phyloP scores from a whole-genome alignment of 176 grass and related monocot genomes.

The Cymbopogon citratus region DNA sequence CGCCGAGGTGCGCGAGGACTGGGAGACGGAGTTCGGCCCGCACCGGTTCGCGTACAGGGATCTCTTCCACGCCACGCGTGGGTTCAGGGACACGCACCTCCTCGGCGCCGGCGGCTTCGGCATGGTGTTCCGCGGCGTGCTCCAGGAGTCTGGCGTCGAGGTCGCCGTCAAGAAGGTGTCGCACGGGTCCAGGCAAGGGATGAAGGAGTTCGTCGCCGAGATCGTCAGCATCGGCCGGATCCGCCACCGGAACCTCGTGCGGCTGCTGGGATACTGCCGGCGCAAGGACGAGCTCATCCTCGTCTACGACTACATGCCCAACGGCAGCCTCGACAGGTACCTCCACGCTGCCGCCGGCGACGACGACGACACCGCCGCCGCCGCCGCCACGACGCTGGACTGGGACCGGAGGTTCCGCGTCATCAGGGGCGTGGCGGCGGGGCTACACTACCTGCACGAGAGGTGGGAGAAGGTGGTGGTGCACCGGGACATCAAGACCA shows the following conservation, averaged over 20 bases:
- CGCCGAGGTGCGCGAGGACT: constrained; percentile 39
- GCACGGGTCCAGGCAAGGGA: constrained; percentile 40
- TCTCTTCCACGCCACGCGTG: not conserved
- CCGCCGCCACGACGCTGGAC: not conserved
- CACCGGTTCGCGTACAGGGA: constrained; percentile 30
- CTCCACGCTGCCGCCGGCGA: not conserved
- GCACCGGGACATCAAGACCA: constrained; percentile 56
- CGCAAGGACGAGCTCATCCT: constrained; percentile 1
- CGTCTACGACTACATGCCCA: constrained; percentile 22
- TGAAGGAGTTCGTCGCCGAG: constrained; percentile 26
- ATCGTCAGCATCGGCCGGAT: constrained; percentile 17
- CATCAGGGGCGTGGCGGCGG: constrained; percentile 36
- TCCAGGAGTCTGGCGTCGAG: constrained; percentile 17
- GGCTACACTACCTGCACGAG: constrained; percentile 51
- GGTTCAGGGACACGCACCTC: constrained; percentile 34
- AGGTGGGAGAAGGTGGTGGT: constrained; percentile 58
- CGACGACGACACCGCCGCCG: not conserved
- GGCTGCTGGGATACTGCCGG: not conserved
- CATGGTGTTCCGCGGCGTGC: constrained; percentile 42
- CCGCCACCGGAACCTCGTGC: not conserved
- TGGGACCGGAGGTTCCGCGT: constrained; percentile 39
- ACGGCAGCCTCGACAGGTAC: constrained; percentile 18
- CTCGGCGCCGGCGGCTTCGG: constrained; percentile 53
- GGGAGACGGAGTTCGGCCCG: constrained; percentile 48
- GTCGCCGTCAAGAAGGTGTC: constrained; percentile 39